Conservation (phyloP, 306 rosid genomes). For the Macrotyloma uniflorum region DNA sequence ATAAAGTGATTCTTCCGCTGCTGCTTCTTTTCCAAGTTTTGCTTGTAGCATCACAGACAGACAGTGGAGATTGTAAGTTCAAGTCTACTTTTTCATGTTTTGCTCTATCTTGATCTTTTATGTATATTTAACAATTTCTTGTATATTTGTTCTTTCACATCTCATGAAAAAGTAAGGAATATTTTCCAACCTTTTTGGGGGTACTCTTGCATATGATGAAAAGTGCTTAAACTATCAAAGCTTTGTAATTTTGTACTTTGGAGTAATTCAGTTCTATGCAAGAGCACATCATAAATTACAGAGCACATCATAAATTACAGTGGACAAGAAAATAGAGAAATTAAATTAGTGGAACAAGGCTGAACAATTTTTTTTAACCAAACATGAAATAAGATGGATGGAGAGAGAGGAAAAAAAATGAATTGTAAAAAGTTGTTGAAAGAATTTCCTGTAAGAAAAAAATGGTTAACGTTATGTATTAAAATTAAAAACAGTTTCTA, state of each 20-base stretch:
- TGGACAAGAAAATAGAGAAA: background rate
- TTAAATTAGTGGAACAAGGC: background rate
- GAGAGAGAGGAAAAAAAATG: background rate
- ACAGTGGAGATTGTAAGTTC: conserved; percentile 49
- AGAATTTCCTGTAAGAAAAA: conserved; percentile 23
- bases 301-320: background rate
- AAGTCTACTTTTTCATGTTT: conserved; percentile 19
- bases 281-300: background rate
- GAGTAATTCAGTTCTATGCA: background rate
- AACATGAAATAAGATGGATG: background rate
- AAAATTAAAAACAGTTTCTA: background rate
- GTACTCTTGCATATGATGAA: background rate
- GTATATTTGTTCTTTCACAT: conserved; percentile 18
- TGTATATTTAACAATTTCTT: conserved; percentile 12
- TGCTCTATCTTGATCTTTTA: conserved; percentile 1
- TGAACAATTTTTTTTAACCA: background rate
- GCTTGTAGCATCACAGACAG: conserved; percentile 45
- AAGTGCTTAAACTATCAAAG: background rate
- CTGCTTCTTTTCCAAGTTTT: conserved; percentile 46
- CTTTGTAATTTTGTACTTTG: background rate
- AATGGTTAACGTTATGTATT: background rate
- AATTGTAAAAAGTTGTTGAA: background rate
- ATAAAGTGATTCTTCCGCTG: conserved; percentile 43
- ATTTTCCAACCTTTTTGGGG: conserved; percentile 16
- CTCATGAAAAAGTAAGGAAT: conserved; percentile 12